Evolutionary conservation across 208 protist species (phyloP).

Genomic region (Crithidia acanthocephali): DNA sequence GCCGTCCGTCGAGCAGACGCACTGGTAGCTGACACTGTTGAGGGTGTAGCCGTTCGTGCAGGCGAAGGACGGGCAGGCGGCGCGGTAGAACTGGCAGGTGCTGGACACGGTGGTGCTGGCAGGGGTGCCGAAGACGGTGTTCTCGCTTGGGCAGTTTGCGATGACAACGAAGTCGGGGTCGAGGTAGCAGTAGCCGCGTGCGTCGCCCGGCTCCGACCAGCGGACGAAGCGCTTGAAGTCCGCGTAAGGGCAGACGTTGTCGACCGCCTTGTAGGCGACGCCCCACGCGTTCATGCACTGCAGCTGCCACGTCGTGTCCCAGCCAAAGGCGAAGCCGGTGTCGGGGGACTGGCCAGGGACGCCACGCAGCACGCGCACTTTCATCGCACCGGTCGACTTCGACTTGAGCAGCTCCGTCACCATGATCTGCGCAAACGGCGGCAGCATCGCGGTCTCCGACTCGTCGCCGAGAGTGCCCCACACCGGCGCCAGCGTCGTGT

Average conservation of each 20-base stretch:
- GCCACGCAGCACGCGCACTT: slow-evolving; percentile 56
- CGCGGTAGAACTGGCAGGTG: slow-evolving; percentile 40
- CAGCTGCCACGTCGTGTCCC: slow-evolving; percentile 45
- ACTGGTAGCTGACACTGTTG: slow-evolving; percentile 31
- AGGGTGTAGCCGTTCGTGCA: slow-evolving; percentile 34
- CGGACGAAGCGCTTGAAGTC: slow-evolving; percentile 59
- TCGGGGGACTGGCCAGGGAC: slow-evolving; percentile 48
- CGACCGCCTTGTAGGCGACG: slow-evolving; percentile 39
- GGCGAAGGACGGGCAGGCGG: slow-evolving; percentile 29
- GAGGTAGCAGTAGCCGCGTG: slow-evolving; percentile 58
- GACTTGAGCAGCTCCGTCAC: slow-evolving; percentile 68
- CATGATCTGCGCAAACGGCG: slow-evolving; percentile 61
- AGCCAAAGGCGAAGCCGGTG: slow-evolving; percentile 38
- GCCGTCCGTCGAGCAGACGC: slow-evolving; percentile 28
- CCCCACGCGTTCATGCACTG: slow-evolving; percentile 52
- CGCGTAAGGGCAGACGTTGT: slow-evolving; percentile 51
- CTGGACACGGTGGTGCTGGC: slow-evolving; percentile 19
- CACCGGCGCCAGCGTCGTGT: slow-evolving; percentile 49
- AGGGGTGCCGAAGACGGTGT: slow-evolving; percentile 21
- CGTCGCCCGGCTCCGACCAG: slow-evolving; percentile 43
- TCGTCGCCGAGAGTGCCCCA: slow-evolving; percentile 56
- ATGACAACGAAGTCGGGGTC: slow-evolving; percentile 34
- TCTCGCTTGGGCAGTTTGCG: slow-evolving; percentile 38
- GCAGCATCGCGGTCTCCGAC: slow-evolving; percentile 46
- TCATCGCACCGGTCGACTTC: slow-evolving; percentile 21